Percentiles rank a stretch among this genome's conserved stretches.
Conservation (phyloP, 305 asterid species). For the Fraxinus dipetala region DNA sequence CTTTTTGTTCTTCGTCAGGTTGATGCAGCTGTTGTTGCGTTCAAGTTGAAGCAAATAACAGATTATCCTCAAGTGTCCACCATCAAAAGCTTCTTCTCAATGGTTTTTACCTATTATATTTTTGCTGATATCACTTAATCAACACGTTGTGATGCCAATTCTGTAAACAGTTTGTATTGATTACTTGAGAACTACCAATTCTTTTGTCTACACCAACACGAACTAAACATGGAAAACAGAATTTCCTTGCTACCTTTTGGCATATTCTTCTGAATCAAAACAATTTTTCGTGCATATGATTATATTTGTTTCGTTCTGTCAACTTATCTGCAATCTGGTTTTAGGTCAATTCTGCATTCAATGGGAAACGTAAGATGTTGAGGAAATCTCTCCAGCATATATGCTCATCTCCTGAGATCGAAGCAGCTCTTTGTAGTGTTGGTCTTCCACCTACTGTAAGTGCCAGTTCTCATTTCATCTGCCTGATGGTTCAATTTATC, state of each 20-base stretch:
- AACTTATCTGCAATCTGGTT: constrained; percentile 2
- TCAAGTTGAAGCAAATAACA: constrained; percentile 60
- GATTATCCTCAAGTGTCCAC: constrained; percentile 84
- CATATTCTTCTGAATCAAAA: background rate
- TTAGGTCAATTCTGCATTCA: constrained; percentile 94
- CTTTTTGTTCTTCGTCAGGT: constrained; percentile 46
- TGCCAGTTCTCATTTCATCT: constrained; percentile 8
- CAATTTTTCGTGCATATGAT: background rate
- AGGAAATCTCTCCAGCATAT: constrained; percentile 85
- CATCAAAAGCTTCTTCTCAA: constrained; percentile 83
- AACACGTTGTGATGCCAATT: background rate
- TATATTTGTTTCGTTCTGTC: background rate
- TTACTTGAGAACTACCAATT: background rate
- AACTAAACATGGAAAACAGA: background rate
- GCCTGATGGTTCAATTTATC: background rate
- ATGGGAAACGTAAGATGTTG: constrained; percentile 93
- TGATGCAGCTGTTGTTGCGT: constrained; percentile 84
- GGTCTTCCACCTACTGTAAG: constrained; percentile 80
- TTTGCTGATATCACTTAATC: background rate
- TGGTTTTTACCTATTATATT: constrained; percentile 42
- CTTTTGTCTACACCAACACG: background rate
- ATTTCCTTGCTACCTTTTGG: background rate
- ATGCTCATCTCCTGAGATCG: constrained; percentile 60
- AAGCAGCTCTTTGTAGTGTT: constrained; percentile 61
- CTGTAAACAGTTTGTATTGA: background rate